A percentile compares a stretch with the other conserved stretches of the same genome.
Conservation (phyloP, 2,329 filamentous ascomycete species). For the Alternaria postmessia region DNA sequence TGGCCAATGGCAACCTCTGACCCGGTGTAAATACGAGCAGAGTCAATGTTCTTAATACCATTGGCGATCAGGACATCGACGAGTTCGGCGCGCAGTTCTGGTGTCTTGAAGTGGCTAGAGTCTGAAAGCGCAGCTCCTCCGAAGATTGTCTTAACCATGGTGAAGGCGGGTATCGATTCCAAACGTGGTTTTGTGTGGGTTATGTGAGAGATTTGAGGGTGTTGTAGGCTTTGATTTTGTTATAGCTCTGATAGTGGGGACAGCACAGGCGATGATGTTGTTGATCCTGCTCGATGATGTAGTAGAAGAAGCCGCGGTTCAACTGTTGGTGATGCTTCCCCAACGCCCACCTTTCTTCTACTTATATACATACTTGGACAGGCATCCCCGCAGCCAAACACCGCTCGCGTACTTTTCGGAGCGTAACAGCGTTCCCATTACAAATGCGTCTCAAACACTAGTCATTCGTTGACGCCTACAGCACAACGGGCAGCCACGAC, state of each 20-base stretch:
- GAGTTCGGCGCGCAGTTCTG: slow-evolving; percentile 24
- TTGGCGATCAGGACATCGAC: slow-evolving; percentile 44
- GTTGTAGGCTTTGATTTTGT: background rate
- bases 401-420: background rate
- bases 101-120: slow-evolving; percentile 22
- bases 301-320: background rate
- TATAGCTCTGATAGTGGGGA: background rate
- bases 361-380: slow-evolving; percentile 3
- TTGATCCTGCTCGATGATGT: background rate
- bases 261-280: slow-evolving; percentile 7
- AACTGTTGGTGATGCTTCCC: slow-evolving; percentile 1
- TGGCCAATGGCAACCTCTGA: slow-evolving; percentile 55
- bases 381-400: background rate
- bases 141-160: slow-evolving; percentile 49
- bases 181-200: background rate
- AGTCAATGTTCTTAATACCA: slow-evolving; percentile 51
- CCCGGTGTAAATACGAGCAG: slow-evolving; percentile 53
- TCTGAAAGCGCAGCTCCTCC: slow-evolving; percentile 42
- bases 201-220: background rate
- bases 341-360: background rate
- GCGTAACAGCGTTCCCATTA: background rate
- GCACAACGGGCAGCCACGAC: background rate
- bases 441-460: background rate
- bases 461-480: background rate
- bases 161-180: background rate